Evolutionary conservation across 129 eudicot species (phyloP).

Genomic region (Tagetes erecta): DNA sequence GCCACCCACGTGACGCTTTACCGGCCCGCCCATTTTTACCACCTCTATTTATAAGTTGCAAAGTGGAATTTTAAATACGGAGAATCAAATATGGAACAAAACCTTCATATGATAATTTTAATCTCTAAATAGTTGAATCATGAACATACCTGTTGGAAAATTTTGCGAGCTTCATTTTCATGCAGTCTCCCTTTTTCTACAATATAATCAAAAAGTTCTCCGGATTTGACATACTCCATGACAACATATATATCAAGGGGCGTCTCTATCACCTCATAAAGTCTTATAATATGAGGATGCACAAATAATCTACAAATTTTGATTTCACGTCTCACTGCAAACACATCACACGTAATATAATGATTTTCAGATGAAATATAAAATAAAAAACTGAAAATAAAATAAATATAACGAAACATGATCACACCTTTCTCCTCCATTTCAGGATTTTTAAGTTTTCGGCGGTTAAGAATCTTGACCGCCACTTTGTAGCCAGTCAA

Average conservation of each 20-base stretch:
- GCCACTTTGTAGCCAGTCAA: constrained; percentile 73
- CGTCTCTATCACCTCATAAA: constrained; percentile 92
- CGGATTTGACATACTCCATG: constrained; percentile 80
- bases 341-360: not conserved
- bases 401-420: not conserved
- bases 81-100: not conserved
- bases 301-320: constrained; percentile 75
- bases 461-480: constrained; percentile 69
- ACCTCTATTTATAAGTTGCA: constrained; percentile 7
- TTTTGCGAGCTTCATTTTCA: constrained; percentile 77
- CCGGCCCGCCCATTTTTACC: not conserved
- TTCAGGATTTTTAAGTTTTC: constrained; percentile 56
- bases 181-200: constrained; percentile 88
- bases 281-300: constrained; percentile 89
- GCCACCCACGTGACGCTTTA: not conserved
- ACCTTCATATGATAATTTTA: not conserved
- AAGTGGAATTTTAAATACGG: not conserved
- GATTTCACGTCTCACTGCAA: constrained; percentile 76
- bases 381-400: not conserved
- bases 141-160: constrained; percentile 74
- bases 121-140: not conserved
- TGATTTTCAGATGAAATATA: constrained; percentile 1
- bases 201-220: constrained; percentile 90
- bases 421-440: constrained; percentile 68
- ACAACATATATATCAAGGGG: constrained; percentile 82